Conservation (phyloP, 805 yeast genomes). For the Saturnispora ahearnii region DNA sequence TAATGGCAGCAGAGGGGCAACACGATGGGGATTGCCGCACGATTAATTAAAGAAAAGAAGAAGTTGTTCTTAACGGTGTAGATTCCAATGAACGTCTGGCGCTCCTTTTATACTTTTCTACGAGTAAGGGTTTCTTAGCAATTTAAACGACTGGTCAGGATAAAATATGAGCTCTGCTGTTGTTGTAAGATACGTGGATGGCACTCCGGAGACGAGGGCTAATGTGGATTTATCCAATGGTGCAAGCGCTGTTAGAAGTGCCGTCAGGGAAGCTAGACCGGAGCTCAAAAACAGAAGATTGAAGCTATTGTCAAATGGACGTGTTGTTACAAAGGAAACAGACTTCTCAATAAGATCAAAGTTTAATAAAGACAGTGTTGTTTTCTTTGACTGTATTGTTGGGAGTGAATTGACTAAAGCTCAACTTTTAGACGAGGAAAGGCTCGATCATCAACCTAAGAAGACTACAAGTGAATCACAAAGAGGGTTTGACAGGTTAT, state of each 20-base stretch:
- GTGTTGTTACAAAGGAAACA: slow-evolving; percentile 45
- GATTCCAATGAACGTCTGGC: neutral
- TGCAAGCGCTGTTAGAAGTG: slow-evolving; percentile 32
- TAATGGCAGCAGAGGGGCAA: slow-evolving; percentile 36
- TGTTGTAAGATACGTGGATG: slow-evolving; percentile 39
- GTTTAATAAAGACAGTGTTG: slow-evolving; percentile 11
- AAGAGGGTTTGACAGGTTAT: slow-evolving; percentile 75
- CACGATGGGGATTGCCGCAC: slow-evolving; percentile 75
- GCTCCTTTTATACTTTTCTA: neutral
- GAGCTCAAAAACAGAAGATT: slow-evolving; percentile 37
- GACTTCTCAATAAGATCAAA: slow-evolving; percentile 36
- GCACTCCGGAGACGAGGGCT: slow-evolving; percentile 35
- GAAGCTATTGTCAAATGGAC: slow-evolving; percentile 61
- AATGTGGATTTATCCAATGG: slow-evolving; percentile 24
- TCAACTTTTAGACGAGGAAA: slow-evolving; percentile 53
- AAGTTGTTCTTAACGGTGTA: neutral
- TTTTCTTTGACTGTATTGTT: slow-evolving; percentile 73
- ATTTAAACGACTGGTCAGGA: neutral
- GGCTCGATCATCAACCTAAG: slow-evolving; percentile 46
- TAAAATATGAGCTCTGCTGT: slow-evolving; percentile 12
- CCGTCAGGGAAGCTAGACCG: slow-evolving; percentile 30
- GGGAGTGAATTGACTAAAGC: slow-evolving; percentile 53
- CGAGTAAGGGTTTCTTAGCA: neutral
- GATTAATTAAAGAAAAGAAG: slow-evolving; percentile 21
- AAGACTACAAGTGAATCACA: slow-evolving; percentile 55